Conservation (phyloP, 352 stramenopile genomes). For the Pythium chondricola region DNA sequence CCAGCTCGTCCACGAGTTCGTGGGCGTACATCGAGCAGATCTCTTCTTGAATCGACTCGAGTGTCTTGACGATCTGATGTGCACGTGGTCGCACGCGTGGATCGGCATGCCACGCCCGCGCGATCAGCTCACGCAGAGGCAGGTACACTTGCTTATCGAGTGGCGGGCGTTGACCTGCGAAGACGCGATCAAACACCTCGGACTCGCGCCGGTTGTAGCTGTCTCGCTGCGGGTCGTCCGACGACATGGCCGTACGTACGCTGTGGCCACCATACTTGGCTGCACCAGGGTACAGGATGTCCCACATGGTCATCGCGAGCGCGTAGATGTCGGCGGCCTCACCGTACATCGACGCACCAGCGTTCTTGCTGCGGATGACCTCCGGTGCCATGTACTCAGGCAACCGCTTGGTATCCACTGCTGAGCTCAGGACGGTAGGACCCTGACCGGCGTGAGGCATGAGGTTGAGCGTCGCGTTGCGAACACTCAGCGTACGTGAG, state of each 20-base stretch:
- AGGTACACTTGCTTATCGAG: slow-evolving; percentile 32
- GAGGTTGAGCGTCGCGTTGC: slow-evolving; percentile 25
- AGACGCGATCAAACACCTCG: slow-evolving; percentile 31
- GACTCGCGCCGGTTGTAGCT: slow-evolving; percentile 19
- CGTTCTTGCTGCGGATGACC: slow-evolving; percentile 29
- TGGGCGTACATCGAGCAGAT: slow-evolving; percentile 33
- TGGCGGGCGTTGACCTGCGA: slow-evolving; percentile 30
- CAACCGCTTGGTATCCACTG: neutral
- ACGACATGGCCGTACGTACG: neutral
- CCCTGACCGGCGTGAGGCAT: slow-evolving; percentile 26
- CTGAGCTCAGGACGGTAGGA: slow-evolving; percentile 25
- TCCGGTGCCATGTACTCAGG: slow-evolving; percentile 49
- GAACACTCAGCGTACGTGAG: slow-evolving; percentile 26
- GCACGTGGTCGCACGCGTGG: slow-evolving; percentile 40
- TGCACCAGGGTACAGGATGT: slow-evolving; percentile 32
- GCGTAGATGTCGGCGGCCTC: slow-evolving; percentile 44
- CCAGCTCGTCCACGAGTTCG: slow-evolving; percentile 38
- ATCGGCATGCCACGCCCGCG: slow-evolving; percentile 45
- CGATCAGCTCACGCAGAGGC: slow-evolving; percentile 53
- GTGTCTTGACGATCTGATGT: slow-evolving; percentile 29
- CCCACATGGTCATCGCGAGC: slow-evolving; percentile 45
- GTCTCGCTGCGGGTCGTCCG: neutral
- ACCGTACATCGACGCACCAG: slow-evolving; percentile 20
- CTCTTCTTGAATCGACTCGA: slow-evolving; percentile 68
- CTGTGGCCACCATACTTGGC: slow-evolving; percentile 8